phyloP scores from a whole-genome alignment of 2,329 filamentous ascomycete species.

The Grosmannia penicillata region DNA sequence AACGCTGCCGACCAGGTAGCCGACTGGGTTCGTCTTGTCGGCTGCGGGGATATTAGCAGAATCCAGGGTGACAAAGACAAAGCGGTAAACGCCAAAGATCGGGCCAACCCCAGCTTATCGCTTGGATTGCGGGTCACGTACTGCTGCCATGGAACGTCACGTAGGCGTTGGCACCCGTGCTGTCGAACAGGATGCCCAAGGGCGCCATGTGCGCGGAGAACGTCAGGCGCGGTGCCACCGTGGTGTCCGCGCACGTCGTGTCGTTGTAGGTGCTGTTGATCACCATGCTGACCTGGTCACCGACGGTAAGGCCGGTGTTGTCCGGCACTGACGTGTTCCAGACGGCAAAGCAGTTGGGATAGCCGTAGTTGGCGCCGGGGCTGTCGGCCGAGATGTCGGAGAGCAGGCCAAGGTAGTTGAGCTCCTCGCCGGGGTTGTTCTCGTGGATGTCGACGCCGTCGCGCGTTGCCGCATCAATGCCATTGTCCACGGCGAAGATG shows the following conservation, averaged over 20 bases:
- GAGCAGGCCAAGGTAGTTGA: slow-evolving; percentile 57
- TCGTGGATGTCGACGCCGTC: slow-evolving; percentile 42
- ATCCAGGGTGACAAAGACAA: not conserved
- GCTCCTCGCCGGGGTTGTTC: slow-evolving; percentile 55
- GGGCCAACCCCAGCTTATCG: not conserved
- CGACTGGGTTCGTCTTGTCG: slow-evolving; percentile 26
- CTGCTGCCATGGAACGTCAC: slow-evolving; percentile 61
- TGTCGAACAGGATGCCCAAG: slow-evolving; percentile 53
- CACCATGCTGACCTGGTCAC: slow-evolving; percentile 33
- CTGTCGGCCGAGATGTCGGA: slow-evolving; percentile 13
- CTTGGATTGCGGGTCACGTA: slow-evolving; percentile 25
- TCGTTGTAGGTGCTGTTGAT: slow-evolving; percentile 23
- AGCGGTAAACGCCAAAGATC: slow-evolving; percentile 2
- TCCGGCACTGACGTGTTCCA: slow-evolving; percentile 41
- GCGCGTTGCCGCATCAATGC: slow-evolving; percentile 30
- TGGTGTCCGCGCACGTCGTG: slow-evolving; percentile 23
- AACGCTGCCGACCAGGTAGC: slow-evolving; percentile 29
- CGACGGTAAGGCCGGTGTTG: slow-evolving; percentile 24
- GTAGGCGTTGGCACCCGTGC: slow-evolving; percentile 42
- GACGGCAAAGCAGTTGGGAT: slow-evolving; percentile 53
- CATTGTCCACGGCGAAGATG: slow-evolving; percentile 16
- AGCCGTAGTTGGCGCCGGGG: slow-evolving; percentile 47
- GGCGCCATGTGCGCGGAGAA: slow-evolving; percentile 55
- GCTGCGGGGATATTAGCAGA: slow-evolving; percentile 14
- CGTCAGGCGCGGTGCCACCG: slow-evolving; percentile 44